These are phyloP conservation scores for Jatropha podagrica DNA, from an alignment of 441 rosid species.

Conservation along the genomic window DNA sequence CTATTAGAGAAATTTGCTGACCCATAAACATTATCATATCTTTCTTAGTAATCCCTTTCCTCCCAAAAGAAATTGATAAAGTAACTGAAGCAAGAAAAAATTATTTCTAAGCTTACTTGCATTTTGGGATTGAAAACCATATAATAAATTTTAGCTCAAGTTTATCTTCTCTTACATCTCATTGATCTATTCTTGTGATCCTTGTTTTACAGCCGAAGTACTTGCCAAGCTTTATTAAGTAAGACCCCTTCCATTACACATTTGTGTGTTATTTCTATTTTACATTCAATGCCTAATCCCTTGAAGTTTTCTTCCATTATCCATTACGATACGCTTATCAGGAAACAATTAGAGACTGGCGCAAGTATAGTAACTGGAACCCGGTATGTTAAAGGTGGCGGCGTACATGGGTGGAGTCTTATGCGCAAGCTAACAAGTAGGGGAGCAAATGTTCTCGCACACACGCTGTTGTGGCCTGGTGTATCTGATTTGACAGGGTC, in stretches of 20 bases:
- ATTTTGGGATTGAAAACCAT: background rate
- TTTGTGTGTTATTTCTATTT: background rate
- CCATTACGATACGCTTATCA: conserved; percentile 26
- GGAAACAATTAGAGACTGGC: conserved; percentile 89
- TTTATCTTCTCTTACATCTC: background rate
- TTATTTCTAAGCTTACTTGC: background rate
- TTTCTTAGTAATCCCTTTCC: background rate
- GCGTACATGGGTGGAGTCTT: conserved; percentile 98
- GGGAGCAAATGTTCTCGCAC: conserved; percentile 98
- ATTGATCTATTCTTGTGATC: conserved; percentile 16
- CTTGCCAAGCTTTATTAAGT: conserved; percentile 91
- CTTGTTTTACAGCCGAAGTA: conserved; percentile 85
- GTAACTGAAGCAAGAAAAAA: background rate
- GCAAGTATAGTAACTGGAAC: conserved; percentile 97
- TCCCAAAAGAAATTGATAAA: background rate
- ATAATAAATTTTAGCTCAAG: background rate
- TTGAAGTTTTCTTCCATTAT: conserved; percentile 18
- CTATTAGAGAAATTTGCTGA: background rate
- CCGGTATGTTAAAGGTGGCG: conserved; percentile 84
- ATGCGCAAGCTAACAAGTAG: conserved; percentile 97
- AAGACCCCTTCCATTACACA: conserved; percentile 26
- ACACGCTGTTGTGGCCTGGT: conserved; percentile 96
- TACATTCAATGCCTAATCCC: conserved; percentile 6
- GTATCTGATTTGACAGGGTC: conserved; percentile 98
- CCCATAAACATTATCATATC: background rate